Conservation (phyloP, 2,329 filamentous ascomycete genomes). For the Epicoccum nigrum region DNA sequence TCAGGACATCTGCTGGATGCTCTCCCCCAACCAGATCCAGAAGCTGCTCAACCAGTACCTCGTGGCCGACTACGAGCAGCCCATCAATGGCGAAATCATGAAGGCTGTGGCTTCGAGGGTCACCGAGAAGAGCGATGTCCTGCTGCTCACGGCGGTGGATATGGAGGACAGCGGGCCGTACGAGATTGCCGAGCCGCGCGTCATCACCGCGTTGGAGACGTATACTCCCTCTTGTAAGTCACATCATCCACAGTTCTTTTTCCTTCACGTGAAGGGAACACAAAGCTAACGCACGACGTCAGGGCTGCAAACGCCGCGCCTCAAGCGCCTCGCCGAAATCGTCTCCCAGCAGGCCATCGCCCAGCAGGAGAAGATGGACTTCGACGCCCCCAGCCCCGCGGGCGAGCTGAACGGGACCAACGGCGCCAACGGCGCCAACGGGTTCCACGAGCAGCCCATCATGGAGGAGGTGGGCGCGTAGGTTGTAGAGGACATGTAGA, state of each 20-base stretch:
- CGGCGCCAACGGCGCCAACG: slow-evolving; percentile 28
- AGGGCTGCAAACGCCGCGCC: slow-evolving; percentile 94
- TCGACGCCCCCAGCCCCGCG: slow-evolving; percentile 33
- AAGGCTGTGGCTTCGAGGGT: slow-evolving; percentile 97
- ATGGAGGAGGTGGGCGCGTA: slow-evolving; percentile 30
- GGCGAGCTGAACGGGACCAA: slow-evolving; percentile 7
- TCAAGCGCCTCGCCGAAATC: slow-evolving; percentile 97
- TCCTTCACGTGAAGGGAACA: neutral
- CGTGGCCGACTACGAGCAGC: slow-evolving; percentile 98
- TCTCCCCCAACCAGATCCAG: slow-evolving; percentile 98
- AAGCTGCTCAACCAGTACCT: slow-evolving; percentile 98
- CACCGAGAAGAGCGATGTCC: slow-evolving; percentile 96
- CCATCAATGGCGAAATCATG: slow-evolving; percentile 99
- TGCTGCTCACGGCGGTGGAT: slow-evolving; percentile 91
- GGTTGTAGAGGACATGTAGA: neutral
- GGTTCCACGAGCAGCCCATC: slow-evolving; percentile 29
- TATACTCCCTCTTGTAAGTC: slow-evolving; percentile 95
- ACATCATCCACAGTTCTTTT: neutral
- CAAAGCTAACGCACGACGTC: slow-evolving; percentile 38
- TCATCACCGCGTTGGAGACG: slow-evolving; percentile 94
- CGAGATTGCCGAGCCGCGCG: slow-evolving; percentile 94
- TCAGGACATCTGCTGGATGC: slow-evolving; percentile 99
- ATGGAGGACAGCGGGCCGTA: slow-evolving; percentile 99
- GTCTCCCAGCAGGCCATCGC: slow-evolving; percentile 95
- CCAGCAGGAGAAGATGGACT: slow-evolving; percentile 86